A percentile compares a stretch with the other conserved stretches of the same genome.
Conservation (phyloP, 2,329 filamentous ascomycete species). For the Uncinocarpus reesii region DNA sequence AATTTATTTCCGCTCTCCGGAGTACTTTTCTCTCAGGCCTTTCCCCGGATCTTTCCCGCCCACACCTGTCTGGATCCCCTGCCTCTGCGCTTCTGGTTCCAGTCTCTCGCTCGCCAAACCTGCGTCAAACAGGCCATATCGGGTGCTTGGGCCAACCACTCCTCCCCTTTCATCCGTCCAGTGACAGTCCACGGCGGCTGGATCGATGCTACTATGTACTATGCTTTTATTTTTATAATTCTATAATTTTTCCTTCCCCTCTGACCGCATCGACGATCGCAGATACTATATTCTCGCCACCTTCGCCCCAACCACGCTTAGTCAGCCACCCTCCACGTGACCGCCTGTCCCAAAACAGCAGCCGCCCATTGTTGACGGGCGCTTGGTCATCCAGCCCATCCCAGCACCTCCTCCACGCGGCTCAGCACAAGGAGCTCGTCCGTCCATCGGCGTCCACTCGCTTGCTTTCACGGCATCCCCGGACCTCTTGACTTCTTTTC, state of each 20-base stretch:
- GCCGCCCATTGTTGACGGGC: not conserved
- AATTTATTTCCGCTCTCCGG: constrained; percentile 2
- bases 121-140: constrained; percentile 11
- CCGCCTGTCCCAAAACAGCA: too few relatives aligned
- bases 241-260: not conserved
- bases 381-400: not conserved
- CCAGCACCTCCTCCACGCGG: constrained; percentile 2
- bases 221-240: not conserved
- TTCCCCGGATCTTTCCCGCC: constrained; percentile 7
- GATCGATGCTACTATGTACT: not conserved
- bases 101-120: constrained; percentile 8
- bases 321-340: constrained; percentile 2
- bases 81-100: constrained; percentile 9
- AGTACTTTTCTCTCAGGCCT: not conserved
- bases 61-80: constrained; percentile 13
- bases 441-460: not conserved
- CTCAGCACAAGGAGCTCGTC: constrained; percentile 4
- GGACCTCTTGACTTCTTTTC: too few relatives aligned
- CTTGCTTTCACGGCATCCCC: not conserved
- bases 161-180: not conserved
- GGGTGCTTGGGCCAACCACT: constrained; percentile 5
- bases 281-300: not conserved
- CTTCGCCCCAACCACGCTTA: not conserved
- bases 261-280: not conserved
- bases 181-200: not conserved